Evolutionary conservation across 345 rosid genomes (phyloP), one percentile per base, ranked within the genome.

Genomic region (Salix purpurea): DNA sequence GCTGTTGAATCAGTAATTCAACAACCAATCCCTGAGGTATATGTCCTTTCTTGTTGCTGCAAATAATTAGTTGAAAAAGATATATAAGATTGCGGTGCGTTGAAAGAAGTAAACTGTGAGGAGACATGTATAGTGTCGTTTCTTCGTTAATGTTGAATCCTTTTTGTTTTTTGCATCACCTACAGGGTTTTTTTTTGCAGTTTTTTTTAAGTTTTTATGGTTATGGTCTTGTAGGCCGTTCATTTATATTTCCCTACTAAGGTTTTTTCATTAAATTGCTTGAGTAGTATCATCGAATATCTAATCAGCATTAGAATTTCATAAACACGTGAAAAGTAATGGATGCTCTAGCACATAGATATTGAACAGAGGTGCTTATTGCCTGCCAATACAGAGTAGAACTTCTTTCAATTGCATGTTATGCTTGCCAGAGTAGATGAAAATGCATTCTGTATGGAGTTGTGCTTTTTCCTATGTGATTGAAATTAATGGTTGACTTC

Each of bases 1-100:
- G 98, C 99, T 0, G 97, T 96, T 74, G 99, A 96, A 81, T 96
- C 98, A 79, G 99, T 93, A 66, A 88, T 92, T 81, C 93, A 89
- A 79, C 86, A 87, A 70, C 90, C 91, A 40, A 89, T 96, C 76
- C 98, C 97, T 39, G 87, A 93, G 97, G 99, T 91, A 82, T 34
- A 10, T 82, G 66, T 44, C 39, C 46, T 75, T 66, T 50, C 7
- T 62, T 67, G 28, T 30, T 50, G 69, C 58, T 83, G 54, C 52
- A 70, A 23, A 67, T 62, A 16, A 28, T 71, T 50, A 13, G n/a
- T 24, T 34, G 46, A 65, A 32, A 34, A 67, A 66, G n/a, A 58
- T 40, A 6, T 78, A 62, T 39, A 56, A 6, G 23, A 21, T 37
- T 12, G 12, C 1, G 48, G 71, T 72, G 34, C 69, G 23, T 65